Conservation (phyloP, 2,329 filamentous ascomycete species). For the Colletotrichum lindemuthianum region DNA sequence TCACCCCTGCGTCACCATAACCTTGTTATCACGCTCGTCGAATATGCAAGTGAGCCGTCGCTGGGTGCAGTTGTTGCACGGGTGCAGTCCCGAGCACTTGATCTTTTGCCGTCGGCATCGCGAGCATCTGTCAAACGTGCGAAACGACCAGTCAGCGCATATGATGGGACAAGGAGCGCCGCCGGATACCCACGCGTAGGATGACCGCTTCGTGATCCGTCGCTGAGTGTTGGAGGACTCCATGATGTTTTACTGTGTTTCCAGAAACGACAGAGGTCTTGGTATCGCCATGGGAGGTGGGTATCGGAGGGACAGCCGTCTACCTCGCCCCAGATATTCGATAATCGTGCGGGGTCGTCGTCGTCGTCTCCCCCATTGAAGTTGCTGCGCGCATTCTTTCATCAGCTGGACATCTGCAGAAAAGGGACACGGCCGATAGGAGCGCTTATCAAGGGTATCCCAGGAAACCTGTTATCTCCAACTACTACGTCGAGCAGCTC, state of each 20-base stretch:
- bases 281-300: constrained; percentile 6
- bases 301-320: constrained; percentile 1
- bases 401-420: constrained; percentile 4
- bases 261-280: not conserved
- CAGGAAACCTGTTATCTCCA: constrained; percentile 6
- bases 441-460: constrained; percentile 27
- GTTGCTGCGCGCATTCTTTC: not conserved
- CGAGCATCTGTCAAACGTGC: constrained; percentile 3
- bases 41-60: constrained; percentile 28
- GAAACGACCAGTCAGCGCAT: not conserved
- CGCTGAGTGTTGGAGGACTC: constrained; percentile 28
- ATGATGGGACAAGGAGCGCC: no score
- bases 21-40: constrained; percentile 30
- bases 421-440: constrained; percentile 25
- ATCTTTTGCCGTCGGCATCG: constrained; percentile 34
- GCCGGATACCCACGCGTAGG: constrained; percentile 17
- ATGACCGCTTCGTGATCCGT: constrained; percentile 26
- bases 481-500: constrained; percentile 13
- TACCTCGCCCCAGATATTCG: constrained; percentile 2
- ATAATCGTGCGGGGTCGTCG: constrained; percentile 20
- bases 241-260: constrained; percentile 4
- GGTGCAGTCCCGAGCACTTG: constrained; percentile 30
- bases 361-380: not conserved
- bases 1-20: constrained; percentile 30
- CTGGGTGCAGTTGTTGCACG: constrained; percentile 32